Evolutionary conservation across 2,329 filamentous ascomycete species (phyloP), one percentile per base, ranked within the genome.

Genomic region (Sphaerostilbella broomeana): DNA sequence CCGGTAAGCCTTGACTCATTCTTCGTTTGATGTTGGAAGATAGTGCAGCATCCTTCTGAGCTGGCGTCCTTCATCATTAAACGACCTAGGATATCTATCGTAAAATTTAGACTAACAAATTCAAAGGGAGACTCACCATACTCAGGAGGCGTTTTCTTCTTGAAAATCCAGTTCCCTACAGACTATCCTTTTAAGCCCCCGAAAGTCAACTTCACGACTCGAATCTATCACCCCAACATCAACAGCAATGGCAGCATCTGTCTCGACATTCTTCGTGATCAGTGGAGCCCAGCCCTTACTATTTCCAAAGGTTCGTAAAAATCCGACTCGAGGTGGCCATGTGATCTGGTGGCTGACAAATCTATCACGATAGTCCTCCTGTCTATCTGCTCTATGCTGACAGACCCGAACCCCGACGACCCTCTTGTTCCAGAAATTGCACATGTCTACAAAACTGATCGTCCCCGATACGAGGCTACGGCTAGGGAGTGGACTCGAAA

Each of bases 151-250:
- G 90, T 98, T 56, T 98, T 98, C 78, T 98, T 98, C 81, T 79
- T 98, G 52, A 83, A 85, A 55, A 98, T 98, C 62, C 88, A 95
- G 72, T 97, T 98, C 77, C 92, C 92, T 54, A 98, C 92, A 76
- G 92, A 98, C 76, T 98, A 98, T 70, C 92, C 92, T 28, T 98
- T 98, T 79, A 98, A 98, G 84, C 92, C 92, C 48, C 92, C 92
- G 55, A 98, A 98, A 80, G 89, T 98, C 70, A 95, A 95, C 84
- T 98, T 98, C 79, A 97, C 88, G 57, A 98, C 92, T 51, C 85
- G 90, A 63, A 97, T 98, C 74, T 98, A 98, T 68, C 92, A 98
- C 73, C 92, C 92, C 59, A 98, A 98, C 73, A 98, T 98, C 87
- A 98, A 98, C 81, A 94, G 87, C 54, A 97, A 97, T 67, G 92